Base-by-base conservation (phyloP, 768 basidiomycete species). In the Podaxis sp. region DNA sequence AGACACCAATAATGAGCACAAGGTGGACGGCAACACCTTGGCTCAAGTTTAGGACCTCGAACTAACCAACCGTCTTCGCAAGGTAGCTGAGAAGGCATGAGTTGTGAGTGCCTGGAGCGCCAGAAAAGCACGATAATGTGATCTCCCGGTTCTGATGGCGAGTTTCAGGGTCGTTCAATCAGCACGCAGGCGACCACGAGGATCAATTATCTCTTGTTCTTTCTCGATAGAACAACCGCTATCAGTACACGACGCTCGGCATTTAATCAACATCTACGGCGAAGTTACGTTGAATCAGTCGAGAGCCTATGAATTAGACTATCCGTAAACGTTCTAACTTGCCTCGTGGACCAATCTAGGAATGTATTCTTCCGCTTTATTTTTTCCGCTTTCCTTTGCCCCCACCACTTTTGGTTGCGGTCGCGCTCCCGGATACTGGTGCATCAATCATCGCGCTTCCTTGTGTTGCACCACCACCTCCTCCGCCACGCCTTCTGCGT, bases 351-450 rank as follows among this genome's bases (percentile, higher is more conserved):
- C 50, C 25, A 51, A 41, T 25, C 36, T 29, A 27, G 11, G 29
- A 22, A 27, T 41, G 38, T 25, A 33, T 29, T 24, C 40, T 15
- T 6, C 49, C 41, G 17, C 27, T 49, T 71, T 80, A 89, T 77
- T 84, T 88, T 76, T 83, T 87, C 79, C 87, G 90, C 79, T 87
- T 90, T 55, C 84, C 81, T 71, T 87, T 90, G 9, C 80, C 77
- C 58, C 78, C 78, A 49, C 78, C 73, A 68, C 76, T 68, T 66
- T 79, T 80, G 54, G 12, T 5, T 22, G 71, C 66, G 46, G 73
- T 69, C 19, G 76, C 69, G 65, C 74, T 69, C 36, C 73, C 70
- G 36, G 64, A 64, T 27, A 61, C 63, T 53, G 72, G 64, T 55
- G 72, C 74, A 50, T 84, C 81, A 29, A 79, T 69, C 12, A 66